These are phyloP conservation scores for Asterella californica DNA, from an alignment of 225 moss, liverwort and hornwort genomes.

Conservation along the genomic window DNA sequence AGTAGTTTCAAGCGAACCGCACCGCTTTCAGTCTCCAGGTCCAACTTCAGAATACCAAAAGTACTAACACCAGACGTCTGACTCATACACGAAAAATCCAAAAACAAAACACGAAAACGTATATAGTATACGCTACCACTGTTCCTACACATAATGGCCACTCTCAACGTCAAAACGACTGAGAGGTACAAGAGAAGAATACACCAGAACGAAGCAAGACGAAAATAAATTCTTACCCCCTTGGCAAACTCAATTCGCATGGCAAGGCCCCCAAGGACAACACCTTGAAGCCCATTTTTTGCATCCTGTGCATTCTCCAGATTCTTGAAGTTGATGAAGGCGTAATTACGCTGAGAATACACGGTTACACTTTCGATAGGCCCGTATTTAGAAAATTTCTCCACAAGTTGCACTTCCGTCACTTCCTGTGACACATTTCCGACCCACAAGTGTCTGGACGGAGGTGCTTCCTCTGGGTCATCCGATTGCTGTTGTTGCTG, in stretches of 20 bases:
- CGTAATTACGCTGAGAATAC: constrained; percentile 60
- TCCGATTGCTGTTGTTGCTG: constrained; percentile 27
- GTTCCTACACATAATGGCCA: not conserved
- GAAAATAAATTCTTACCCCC: constrained; percentile 35
- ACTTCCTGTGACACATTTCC: constrained; percentile 61
- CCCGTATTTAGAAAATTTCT: constrained; percentile 48
- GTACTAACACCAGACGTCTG: not conserved
- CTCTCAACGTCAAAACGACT: not conserved
- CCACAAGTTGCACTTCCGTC: constrained; percentile 42
- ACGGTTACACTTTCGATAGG: constrained; percentile 57
- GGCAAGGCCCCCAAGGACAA: constrained; percentile 49
- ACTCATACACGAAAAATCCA: not conserved
- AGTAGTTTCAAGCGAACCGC: not conserved
- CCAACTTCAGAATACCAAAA: not conserved
- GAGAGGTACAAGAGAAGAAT: not conserved
- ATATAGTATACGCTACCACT: not conserved
- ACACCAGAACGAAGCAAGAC: not conserved
- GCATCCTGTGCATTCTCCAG: constrained; percentile 47
- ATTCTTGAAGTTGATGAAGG: constrained; percentile 52
- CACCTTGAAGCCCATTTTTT: constrained; percentile 54
- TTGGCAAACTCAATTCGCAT: constrained; percentile 66
- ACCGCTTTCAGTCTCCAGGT: not conserved
- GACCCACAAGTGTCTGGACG: constrained; percentile 63
- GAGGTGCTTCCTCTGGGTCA: constrained; percentile 49
- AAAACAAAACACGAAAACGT: not conserved